These are phyloP conservation scores for Crassisporium funariophilum DNA, from an alignment of 768 basidiomycete genomes.

Conservation along the genomic window DNA sequence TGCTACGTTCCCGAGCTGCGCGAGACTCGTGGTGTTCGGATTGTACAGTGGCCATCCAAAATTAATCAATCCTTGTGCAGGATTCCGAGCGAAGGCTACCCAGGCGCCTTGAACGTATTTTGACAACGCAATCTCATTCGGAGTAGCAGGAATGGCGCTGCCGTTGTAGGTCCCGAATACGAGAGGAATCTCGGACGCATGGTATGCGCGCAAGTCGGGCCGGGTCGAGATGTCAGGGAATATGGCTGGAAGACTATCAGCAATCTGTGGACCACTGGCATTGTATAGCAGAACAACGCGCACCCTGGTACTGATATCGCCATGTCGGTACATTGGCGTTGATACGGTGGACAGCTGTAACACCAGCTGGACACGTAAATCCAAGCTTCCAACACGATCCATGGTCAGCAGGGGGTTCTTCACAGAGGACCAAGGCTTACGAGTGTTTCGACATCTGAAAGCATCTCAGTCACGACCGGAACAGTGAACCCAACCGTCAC, in stretches of 20 bases:
- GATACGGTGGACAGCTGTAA: slow-evolving; percentile 22
- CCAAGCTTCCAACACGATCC: slow-evolving; percentile 16
- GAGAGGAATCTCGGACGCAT: slow-evolving; percentile 37
- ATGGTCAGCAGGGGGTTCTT: background rate
- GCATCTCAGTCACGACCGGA: slow-evolving; percentile 27
- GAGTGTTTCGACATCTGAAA: slow-evolving; percentile 27
- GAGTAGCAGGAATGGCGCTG: slow-evolving; percentile 18
- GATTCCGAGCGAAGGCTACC: slow-evolving; percentile 41
- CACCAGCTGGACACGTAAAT: slow-evolving; percentile 28
- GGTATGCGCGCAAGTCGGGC: slow-evolving; percentile 35
- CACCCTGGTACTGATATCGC: slow-evolving; percentile 26
- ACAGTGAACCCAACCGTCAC: slow-evolving; percentile 22
- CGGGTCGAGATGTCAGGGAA: slow-evolving; percentile 34
- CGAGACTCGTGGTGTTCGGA: slow-evolving; percentile 16
- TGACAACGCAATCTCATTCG: slow-evolving; percentile 28
- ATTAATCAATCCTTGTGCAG: slow-evolving; percentile 26
- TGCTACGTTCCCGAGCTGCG: slow-evolving; percentile 18
- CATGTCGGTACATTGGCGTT: slow-evolving; percentile 24
- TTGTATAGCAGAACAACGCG: too few species aligned
- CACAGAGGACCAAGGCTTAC: slow-evolving; percentile 13
- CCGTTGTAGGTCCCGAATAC: slow-evolving; percentile 35
- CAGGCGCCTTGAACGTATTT: slow-evolving; percentile 36
- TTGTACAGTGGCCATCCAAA: slow-evolving; percentile 22
- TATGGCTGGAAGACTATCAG: slow-evolving; percentile 19
- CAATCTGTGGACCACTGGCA: too few species aligned